A percentile compares a stretch with the other conserved stretches of the same genome.
Evolutionary conservation across 352 stramenopile species (phyloP).

Genomic region (Phytophthora capsici): DNA sequence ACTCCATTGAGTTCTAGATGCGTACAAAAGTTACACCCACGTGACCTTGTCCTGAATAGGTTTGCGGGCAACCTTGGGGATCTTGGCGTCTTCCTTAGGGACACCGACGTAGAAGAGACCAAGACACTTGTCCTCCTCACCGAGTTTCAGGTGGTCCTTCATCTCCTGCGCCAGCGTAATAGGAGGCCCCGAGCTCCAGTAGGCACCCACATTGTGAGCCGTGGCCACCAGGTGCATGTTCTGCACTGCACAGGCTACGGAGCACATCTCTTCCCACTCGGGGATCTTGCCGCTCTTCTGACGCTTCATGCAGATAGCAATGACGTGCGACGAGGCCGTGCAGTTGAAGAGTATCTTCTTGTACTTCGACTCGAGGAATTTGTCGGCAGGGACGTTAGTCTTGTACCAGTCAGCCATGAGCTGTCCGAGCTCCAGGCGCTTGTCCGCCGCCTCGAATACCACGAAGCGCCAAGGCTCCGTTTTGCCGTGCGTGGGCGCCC

Average conservation of each 20-base stretch:
- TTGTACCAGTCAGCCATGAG: conserved; percentile 78
- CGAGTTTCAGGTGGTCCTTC: conserved; percentile 80
- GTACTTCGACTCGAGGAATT: conserved; percentile 83
- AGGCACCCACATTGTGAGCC: conserved; percentile 73
- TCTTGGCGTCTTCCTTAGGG: conserved; percentile 51
- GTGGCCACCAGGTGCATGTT: conserved; percentile 86
- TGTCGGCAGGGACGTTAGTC: conserved; percentile 59
- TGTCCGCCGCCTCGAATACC: conserved; percentile 66
- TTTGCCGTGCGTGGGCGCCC: conserved; percentile 80
- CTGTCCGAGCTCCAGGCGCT: conserved; percentile 62
- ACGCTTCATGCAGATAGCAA: conserved; percentile 90
- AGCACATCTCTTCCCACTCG: conserved; percentile 82
- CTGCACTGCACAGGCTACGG: conserved; percentile 80
- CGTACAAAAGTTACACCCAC: conserved; percentile 35
- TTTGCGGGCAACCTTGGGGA: conserved; percentile 64
- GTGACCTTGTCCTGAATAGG: conserved; percentile 82
- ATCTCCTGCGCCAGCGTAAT: conserved; percentile 75
- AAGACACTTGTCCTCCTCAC: conserved; percentile 78
- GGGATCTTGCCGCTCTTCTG: conserved; percentile 82
- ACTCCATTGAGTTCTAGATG: conserved; percentile 10
- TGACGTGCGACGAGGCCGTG: conserved; percentile 70
- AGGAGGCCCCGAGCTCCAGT: conserved; percentile 84
- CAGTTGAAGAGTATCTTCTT: conserved; percentile 83
- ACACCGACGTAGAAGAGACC: conserved; percentile 88
- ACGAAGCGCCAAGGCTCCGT: conserved; percentile 89